Base-by-base conservation (phyloP, 495 filamentous ascomycete genomes). In the Podospora conica region DNA sequence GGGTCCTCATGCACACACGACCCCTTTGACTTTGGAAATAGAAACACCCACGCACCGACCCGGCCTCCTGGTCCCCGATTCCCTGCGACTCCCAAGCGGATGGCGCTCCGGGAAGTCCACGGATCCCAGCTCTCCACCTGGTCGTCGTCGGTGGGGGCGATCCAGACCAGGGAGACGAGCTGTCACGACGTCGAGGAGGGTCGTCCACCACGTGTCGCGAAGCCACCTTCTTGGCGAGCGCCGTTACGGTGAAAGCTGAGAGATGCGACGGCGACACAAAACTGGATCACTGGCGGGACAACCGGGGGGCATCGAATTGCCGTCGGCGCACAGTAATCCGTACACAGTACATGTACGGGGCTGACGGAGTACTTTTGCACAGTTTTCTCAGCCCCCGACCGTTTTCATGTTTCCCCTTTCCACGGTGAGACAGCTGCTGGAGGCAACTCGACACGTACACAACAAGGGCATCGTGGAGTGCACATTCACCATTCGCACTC, bases 151-250 rank as follows among this genome's bases (percentile, higher is more conserved):
- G 40, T 48, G 40, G 53, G 48, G 60, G 60, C 23, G 21, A 55
- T 63, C 60, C 60, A 54, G 18, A 18, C 60, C 15, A 48, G 40
- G 31, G 31, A n/a, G 40, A 27, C 55, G 55, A 57, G 60, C 20
- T 61, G 60, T 61, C 60, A 53, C 24, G 59, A 18, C 40, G 31
- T 61, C 60, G 22, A 27, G 61, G 15, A 15, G 31, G 33, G 33
- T 18, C 40, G 40, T 48, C 40, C 18, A 48, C 40, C 61, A 64
- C 55, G 63, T 58, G 63, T 65, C 54, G 63, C 18, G 53, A 58
- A 58, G 63, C 63, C 63, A 65, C 63, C 15, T 27, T 53, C 31
- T 65, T 65, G 54, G 55, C 63, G 59, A 22, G n/a, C 6, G 21
- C 55, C 54, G 21, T 21, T 40, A 40, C 29, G 55, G 29, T 22